These are phyloP conservation scores for Geranomyces variabilis DNA, from an alignment of 192 early-diverging fungal species.

Conservation along the genomic window DNA sequence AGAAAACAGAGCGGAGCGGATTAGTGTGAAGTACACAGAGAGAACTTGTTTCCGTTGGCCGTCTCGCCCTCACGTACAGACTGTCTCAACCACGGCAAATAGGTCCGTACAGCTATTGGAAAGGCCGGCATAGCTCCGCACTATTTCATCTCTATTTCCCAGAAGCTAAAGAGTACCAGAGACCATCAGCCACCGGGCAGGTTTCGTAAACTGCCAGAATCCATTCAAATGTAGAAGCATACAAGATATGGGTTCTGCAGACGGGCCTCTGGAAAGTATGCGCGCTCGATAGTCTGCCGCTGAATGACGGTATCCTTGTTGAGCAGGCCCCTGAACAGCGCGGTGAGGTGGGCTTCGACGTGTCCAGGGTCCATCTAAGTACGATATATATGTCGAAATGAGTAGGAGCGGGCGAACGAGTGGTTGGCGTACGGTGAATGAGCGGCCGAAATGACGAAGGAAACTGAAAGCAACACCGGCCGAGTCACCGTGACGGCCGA, in stretches of 20 bases:
- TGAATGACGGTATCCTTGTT: constrained; percentile 33
- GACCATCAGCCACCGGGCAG: not conserved
- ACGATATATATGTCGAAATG: no score
- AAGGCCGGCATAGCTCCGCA: constrained; percentile 42
- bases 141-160: constrained; percentile 48
- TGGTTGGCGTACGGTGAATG: no score
- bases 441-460: no score
- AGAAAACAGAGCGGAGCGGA: constrained; percentile 5
- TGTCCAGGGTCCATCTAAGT: constrained; percentile 1
- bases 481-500: no score
- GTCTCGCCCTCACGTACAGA: constrained; percentile 27
- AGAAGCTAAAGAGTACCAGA: constrained; percentile 33
- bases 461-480: no score
- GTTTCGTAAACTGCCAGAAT: not conserved
- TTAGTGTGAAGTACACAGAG: not conserved
- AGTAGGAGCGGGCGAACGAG: no score
- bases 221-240: not conserved
- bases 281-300: constrained; percentile 31
- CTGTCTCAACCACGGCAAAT: constrained; percentile 30
- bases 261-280: constrained; percentile 38
- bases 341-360: constrained; percentile 8
- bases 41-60: no score
- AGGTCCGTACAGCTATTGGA: constrained; percentile 48
- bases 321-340: constrained; percentile 17
- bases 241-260: constrained; percentile 55